Evolutionary conservation across 2,329 filamentous ascomycete species (phyloP), one percentile per base, ranked within the genome.

Genomic region (Nectriaceae sp.): DNA sequence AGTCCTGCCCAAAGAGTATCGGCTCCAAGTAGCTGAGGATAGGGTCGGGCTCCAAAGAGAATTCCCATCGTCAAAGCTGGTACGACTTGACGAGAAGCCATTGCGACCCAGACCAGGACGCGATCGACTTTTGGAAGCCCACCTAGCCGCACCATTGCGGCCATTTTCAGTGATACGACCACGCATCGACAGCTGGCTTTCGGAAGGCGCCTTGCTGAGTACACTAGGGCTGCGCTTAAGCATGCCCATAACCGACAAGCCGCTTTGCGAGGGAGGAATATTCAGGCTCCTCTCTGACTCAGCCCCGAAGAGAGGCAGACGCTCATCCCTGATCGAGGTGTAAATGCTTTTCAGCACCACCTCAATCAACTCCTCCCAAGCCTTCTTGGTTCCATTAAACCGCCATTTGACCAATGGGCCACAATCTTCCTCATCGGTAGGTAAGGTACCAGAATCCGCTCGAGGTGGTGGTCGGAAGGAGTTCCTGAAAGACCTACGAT

Each of bases 11-110:
- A 96, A 79, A 1, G 93, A 97, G 64, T 94, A 89, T 62, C 90
- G 93, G 73, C 92, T 97, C 91, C 92, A 97, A 0, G 89, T 94
- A 55, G 91, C 96, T n/a, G 91, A 96, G 18, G 90, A 90, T 33
- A 77, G 72, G 2, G 83, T 76, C 11, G 94, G 94, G 60, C 90
- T 97, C 90, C 90, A 97, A 40, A 97, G 79, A 2, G 90, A 95
- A 52, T 85, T 89, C 50, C 85, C 84, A 61, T 99, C 94, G 51
- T 99, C 94, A 55, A 99, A 83, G 69, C 93, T 97, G 10, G 93
- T 97, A 42, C 92, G 84, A 65, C 91, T 97, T 0, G 93, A 97
- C 20, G 88, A 91, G 64, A 96, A 83, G 11, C 89, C 90, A 35
- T 88, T 93, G 42, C 83, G 81, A 35, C 87, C 87, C 54, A 94